Conservation (phyloP, 2,329 filamentous ascomycete genomes). For the Penicillium sp. region DNA sequence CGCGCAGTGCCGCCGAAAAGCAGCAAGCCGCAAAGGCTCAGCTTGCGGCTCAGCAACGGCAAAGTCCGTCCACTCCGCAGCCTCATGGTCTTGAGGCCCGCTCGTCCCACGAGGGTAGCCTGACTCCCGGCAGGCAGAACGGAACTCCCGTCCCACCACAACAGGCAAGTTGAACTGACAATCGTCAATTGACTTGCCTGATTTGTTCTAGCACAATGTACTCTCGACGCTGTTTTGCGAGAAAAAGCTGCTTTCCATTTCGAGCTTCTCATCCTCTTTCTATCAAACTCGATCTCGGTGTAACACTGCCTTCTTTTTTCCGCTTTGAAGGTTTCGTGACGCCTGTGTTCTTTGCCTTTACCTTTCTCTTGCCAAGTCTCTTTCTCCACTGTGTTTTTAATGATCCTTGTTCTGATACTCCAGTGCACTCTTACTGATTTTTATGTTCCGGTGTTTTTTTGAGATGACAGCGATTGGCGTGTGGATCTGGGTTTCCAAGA, state of each 20-base stretch:
- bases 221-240: not conserved
- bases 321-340: not conserved
- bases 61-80: constrained; percentile 39
- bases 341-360: not conserved
- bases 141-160: constrained; percentile 34
- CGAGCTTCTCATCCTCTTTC: not conserved
- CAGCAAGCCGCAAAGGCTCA: constrained; percentile 46
- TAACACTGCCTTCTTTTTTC: not conserved
- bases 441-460: constrained; percentile 21
- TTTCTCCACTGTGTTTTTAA: constrained; percentile 23
- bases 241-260: not conserved
- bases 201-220: not conserved
- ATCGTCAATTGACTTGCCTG: not conserved
- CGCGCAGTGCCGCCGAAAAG: constrained; percentile 41
- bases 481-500: constrained; percentile 23
- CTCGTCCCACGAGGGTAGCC: constrained; percentile 38
- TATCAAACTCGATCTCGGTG: not conserved
- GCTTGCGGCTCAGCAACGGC: constrained; percentile 35
- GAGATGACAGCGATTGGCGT: constrained; percentile 28
- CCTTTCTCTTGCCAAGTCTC: constrained; percentile 4
- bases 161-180: constrained; percentile 4
- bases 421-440: constrained; percentile 17
- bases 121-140: constrained; percentile 38
- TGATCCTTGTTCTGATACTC: constrained; percentile 15
- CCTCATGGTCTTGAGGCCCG: constrained; percentile 29